Base-by-base conservation (phyloP, 495 filamentous ascomycete genomes). In the Cudoniella acicularis region DNA sequence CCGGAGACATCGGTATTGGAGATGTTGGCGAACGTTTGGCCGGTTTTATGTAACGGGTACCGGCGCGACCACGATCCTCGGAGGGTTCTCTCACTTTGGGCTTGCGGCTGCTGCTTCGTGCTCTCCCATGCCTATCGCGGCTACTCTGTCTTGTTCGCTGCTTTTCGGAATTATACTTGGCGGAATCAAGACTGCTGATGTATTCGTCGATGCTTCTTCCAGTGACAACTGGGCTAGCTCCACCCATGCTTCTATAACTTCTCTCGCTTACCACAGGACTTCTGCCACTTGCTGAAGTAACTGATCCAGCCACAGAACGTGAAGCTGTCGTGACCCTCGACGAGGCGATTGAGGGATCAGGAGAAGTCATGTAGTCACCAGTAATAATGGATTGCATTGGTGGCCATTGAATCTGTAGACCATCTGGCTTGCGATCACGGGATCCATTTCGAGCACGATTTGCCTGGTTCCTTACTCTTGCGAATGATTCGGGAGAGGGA, bases 21-120 rank as follows among this genome's bases (percentile, higher is more conserved):
- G 91, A 96, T 45, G 90, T 93, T 3, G 91, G 92, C 4, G 92
- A 96, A 3, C 90, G 80, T 67, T 96, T 95, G 6, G 89, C 87
- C 25, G 91, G 87, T 41, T 85, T 88, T 61, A 91, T 89, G 61
- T 87, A 88, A 46, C 86, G 83, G 54, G 80, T 75, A 9, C 79
- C 77, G 50, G 77, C 79, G 40, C 87, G 80, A 18, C 87, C 89
- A 43, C 89, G 84, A 23, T 85, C 86, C 63, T 83, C 81, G 10
- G 89, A 91, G 9, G 67, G 69, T n/a, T 89, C 86, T 10, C 85
- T 79, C 13, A 71, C 66, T 18, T 71, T 74, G 10, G 77, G 68
- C 62, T 77, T 76, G 40, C 79, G 75, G 64, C 67, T 83, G 62
- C 65, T 71, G 69, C 78, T 84, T 13, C 73, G 76, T 10, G 73